Base-by-base conservation (phyloP, 768 basidiomycete species). In the Lactarius quietus region DNA sequence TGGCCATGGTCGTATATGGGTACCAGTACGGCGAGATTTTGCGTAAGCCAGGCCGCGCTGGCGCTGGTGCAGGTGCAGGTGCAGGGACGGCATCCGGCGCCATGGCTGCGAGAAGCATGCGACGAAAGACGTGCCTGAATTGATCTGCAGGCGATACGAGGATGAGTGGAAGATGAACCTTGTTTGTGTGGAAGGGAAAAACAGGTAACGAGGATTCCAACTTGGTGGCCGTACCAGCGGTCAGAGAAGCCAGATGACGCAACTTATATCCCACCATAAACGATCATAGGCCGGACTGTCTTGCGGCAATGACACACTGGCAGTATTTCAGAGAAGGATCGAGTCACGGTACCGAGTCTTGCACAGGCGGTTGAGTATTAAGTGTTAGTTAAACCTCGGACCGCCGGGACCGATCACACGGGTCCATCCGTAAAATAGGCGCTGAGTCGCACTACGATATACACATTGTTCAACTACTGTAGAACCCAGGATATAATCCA, bases 11-110 rank as follows among this genome's bases (percentile, higher is more conserved):
- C 10, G 87, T 91, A 73, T 95, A 92, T 3, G 93, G 90, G 74
- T 92, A 90, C 92, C 93, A 97, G 74, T 96, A 96, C 0, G 95
- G 90, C 48, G 87, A 78, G 59, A 90, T 83, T 74, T 93, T 93
- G 73, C 90, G 89, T 65, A 97, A 79, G 14, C 86, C 87, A 5
- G 74, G 73, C 26, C 58, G 65, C 45, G 63, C 48, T 8, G 63
- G 28, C 0, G 61, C 63, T 0, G 65, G 41, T 2, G 58, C 57
- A 0, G 67, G 62, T 1, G 68, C 61, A 0, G 69, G 53, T 12
- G 60, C 60, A 14, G 68, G 65, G 41, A 59, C 69, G 18, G 48
- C 54, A 18, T 66, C 65, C 33, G 68, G 69, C 39, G 64, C 65
- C 65, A 71, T 69, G 53, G 70, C 68, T 6, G 70, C 70, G 60